Evolutionary conservation across 2,329 filamentous ascomycete species (phyloP).

Genomic region (Verticillium longisporum): DNA sequence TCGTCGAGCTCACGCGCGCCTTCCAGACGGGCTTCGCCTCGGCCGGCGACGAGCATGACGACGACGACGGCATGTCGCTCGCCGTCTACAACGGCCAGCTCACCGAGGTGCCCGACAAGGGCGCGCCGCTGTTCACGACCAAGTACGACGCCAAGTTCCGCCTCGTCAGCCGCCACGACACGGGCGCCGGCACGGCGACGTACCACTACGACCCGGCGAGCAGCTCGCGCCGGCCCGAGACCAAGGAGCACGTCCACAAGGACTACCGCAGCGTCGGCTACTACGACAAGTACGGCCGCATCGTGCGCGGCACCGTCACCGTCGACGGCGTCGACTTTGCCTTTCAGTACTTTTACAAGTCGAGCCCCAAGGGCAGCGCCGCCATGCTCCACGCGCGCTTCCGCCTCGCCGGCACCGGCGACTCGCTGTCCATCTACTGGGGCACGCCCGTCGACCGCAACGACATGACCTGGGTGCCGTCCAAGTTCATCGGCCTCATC

Average conservation of each 20-base stretch:
- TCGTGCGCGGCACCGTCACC: constrained; percentile 20
- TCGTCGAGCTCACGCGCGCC: constrained; percentile 21
- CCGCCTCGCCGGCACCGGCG: constrained; percentile 11
- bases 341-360: constrained; percentile 27
- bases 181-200: constrained; percentile 12
- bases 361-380: constrained; percentile 20
- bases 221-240: constrained; percentile 16
- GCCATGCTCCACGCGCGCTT: constrained; percentile 26
- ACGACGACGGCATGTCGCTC: constrained; percentile 15
- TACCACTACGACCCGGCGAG: constrained; percentile 18
- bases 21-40: constrained; percentile 23
- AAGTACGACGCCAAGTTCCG: constrained; percentile 21
- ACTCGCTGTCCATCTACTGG: constrained; percentile 27
- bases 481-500: constrained; percentile 25
- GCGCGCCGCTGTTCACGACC: constrained; percentile 15
- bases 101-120: constrained; percentile 12
- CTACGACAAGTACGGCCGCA: constrained; percentile 26
- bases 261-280: constrained; percentile 17
- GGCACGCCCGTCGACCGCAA: constrained; percentile 18
- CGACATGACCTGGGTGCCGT: constrained; percentile 25
- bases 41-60: constrained; percentile 10
- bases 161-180: constrained; percentile 16
- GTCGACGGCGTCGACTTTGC: constrained; percentile 20
- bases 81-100: constrained; percentile 21
- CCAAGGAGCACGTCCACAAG: constrained; percentile 17